Percentiles rank a stretch among this genome's conserved stretches.
Conservation (phyloP, 768 basidiomycete species). For the Calocybe gangraenosa region DNA sequence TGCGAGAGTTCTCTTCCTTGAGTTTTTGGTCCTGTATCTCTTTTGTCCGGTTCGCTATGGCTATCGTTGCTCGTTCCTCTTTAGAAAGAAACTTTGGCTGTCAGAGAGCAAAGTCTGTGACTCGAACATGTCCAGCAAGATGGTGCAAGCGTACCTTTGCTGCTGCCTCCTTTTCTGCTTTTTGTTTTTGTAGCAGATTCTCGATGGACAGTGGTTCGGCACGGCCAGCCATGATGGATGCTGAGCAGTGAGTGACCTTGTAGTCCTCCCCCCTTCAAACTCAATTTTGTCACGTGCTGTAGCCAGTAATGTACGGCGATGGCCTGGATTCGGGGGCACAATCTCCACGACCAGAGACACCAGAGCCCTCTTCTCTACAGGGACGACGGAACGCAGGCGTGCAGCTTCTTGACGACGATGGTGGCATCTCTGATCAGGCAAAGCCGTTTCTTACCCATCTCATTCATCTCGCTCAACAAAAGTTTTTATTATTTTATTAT, state of each 20-base stretch:
- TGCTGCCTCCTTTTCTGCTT: slow-evolving; percentile 83
- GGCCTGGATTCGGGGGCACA: slow-evolving; percentile 26
- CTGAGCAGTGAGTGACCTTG: slow-evolving; percentile 3
- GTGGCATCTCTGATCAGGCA: slow-evolving; percentile 62
- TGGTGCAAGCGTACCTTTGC: slow-evolving; percentile 73
- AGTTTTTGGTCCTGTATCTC: slow-evolving; percentile 76
- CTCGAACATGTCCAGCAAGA: slow-evolving; percentile 3
- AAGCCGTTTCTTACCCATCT: slow-evolving; percentile 9
- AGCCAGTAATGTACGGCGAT: background rate
- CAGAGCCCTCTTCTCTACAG: slow-evolving; percentile 58
- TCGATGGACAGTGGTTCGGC: slow-evolving; percentile 87
- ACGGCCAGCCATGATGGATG: slow-evolving; percentile 27
- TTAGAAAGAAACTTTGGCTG: slow-evolving; percentile 95
- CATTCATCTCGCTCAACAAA: background rate
- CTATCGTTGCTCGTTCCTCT: slow-evolving; percentile 85
- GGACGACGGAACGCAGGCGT: slow-evolving; percentile 51
- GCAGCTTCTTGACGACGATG: slow-evolving; percentile 68
- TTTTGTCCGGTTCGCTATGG: slow-evolving; percentile 80
- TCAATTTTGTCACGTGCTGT: background rate
- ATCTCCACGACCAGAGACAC: slow-evolving; percentile 55
- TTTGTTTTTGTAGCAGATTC: slow-evolving; percentile 80
- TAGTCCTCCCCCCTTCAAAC: background rate
- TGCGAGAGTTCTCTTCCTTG: slow-evolving; percentile 53
- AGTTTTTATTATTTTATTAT: slow-evolving; percentile 1
- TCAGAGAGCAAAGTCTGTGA: slow-evolving; percentile 2